Percentiles rank a stretch among this genome's conserved stretches.
These are phyloP conservation scores for Rhodotorula sp. DNA, from an alignment of 1,284 basidiomycete species.

Conservation along the genomic window DNA sequence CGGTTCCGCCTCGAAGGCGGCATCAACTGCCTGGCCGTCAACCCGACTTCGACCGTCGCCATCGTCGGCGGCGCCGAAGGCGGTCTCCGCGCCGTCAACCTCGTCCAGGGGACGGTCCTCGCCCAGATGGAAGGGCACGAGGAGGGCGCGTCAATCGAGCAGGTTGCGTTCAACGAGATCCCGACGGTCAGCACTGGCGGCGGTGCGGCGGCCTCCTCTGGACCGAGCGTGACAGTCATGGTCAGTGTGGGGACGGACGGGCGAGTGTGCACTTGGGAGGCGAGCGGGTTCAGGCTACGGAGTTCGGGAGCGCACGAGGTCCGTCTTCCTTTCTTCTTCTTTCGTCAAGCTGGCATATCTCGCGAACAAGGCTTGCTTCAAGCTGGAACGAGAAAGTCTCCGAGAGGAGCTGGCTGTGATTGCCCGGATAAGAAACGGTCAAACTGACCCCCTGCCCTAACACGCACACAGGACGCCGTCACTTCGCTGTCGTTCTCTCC, in stretches of 20 bases:
- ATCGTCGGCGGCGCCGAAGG: slow-evolving; percentile 85
- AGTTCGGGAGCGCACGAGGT: slow-evolving; percentile 77
- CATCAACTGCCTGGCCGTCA: slow-evolving; percentile 82
- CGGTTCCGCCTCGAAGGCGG: slow-evolving; percentile 71
- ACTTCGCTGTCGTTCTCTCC: slow-evolving; percentile 71
- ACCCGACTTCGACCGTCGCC: slow-evolving; percentile 77
- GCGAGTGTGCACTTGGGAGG: slow-evolving; percentile 90
- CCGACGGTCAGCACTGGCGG: slow-evolving; percentile 48
- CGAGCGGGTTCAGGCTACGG: slow-evolving; percentile 75
- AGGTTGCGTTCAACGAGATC: slow-evolving; percentile 72
- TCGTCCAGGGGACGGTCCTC: slow-evolving; percentile 81
- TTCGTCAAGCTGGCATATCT: neutral
- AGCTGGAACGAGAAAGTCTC: too few species aligned
- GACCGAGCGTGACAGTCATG: slow-evolving; percentile 55
- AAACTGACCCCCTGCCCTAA: slow-evolving; percentile 65
- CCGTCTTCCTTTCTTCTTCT: slow-evolving; percentile 45
- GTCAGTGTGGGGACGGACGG: slow-evolving; percentile 92
- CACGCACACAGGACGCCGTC: slow-evolving; percentile 74
- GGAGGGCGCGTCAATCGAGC: slow-evolving; percentile 80
- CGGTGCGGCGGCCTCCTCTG: slow-evolving; percentile 2
- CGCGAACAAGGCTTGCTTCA: slow-evolving; percentile 12
- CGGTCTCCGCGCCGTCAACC: slow-evolving; percentile 75
- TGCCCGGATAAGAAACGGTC: too few species aligned
- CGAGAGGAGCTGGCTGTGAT: too few species aligned
- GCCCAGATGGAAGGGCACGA: slow-evolving; percentile 79